These are phyloP conservation scores for Lasiosphaeria miniovina DNA, from an alignment of 495 filamentous ascomycete species.

Conservation along the genomic window DNA sequence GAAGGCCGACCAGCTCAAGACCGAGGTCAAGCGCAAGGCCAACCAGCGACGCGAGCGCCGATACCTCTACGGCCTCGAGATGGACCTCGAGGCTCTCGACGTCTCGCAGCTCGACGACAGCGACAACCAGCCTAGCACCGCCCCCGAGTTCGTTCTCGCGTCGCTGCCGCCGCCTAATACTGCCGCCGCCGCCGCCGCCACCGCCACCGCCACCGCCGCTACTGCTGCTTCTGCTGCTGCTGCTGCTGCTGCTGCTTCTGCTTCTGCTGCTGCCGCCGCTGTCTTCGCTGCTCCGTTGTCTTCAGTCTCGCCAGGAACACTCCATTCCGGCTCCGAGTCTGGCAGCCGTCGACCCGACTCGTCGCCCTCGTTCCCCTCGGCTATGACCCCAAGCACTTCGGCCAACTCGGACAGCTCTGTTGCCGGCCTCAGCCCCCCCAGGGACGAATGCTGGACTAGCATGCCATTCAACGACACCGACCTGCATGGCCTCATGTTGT, in stretches of 20 bases:
- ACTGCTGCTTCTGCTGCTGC: neutral
- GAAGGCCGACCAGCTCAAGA: constrained; percentile 48
- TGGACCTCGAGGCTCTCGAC: constrained; percentile 38
- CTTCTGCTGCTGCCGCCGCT: neutral
- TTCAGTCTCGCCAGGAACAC: neutral
- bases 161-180: neutral
- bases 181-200: too few species aligned
- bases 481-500: constrained; percentile 41
- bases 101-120: constrained; percentile 8
- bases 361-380: neutral
- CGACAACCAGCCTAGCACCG: neutral
- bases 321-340: constrained; percentile 3
- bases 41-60: constrained; percentile 38
- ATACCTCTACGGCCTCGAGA: constrained; percentile 31
- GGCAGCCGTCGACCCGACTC: constrained; percentile 3
- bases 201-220: too few species aligned
- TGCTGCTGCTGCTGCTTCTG: neutral
- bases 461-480: constrained; percentile 19
- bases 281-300: neutral
- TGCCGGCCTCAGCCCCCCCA: neutral
- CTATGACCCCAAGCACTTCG: neutral
- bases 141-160: neutral
- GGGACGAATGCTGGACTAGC: neutral
- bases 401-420: neutral
- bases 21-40: constrained; percentile 48